Evolutionary conservation across 1,139 yeast species (phyloP).

Genomic region (Hemisphaericaspora xylanilytica): DNA sequence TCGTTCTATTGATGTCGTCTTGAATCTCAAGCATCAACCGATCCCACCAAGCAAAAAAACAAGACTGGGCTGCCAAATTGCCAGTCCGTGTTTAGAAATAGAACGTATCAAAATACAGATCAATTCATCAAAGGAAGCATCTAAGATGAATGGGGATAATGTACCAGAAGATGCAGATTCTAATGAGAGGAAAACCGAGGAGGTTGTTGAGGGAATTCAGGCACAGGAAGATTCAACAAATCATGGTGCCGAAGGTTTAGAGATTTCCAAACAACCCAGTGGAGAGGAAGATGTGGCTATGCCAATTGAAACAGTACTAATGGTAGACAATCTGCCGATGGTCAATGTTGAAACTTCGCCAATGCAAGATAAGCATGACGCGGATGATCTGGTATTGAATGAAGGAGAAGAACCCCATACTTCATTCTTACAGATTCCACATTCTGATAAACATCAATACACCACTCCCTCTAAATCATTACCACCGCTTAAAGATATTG

Average conservation of each 20-base stretch:
- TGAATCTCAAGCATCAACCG: not conserved
- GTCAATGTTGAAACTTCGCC: not conserved
- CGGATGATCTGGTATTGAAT: constrained; percentile 11
- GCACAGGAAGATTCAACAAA: constrained; percentile 2
- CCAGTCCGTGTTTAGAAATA: too few species aligned
- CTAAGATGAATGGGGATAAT: constrained; percentile 10
- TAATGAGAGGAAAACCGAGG: constrained; percentile 2
- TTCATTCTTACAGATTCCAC: constrained; percentile 14
- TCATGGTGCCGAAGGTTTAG: too few species aligned
- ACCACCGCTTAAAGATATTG: constrained; percentile 47
- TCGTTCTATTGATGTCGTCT: constrained; percentile 1
- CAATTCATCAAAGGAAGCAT: constrained; percentile 2
- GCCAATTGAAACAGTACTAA: not conserved
- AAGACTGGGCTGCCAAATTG: not conserved
- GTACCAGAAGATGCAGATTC: constrained; percentile 3
- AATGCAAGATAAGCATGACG: constrained; percentile 6
- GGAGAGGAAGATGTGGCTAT: not conserved
- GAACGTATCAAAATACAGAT: too few species aligned
- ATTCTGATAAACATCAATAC: constrained; percentile 18
- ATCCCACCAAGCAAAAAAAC: not conserved
- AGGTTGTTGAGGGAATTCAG: constrained; percentile 2
- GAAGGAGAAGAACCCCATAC: constrained; percentile 17
- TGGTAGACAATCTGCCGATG: not conserved
- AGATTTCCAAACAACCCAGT: constrained; percentile 1
- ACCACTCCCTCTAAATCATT: constrained; percentile 46